Conservation (phyloP, 2,329 filamentous ascomycete species). For the Clonostachys solani region DNA sequence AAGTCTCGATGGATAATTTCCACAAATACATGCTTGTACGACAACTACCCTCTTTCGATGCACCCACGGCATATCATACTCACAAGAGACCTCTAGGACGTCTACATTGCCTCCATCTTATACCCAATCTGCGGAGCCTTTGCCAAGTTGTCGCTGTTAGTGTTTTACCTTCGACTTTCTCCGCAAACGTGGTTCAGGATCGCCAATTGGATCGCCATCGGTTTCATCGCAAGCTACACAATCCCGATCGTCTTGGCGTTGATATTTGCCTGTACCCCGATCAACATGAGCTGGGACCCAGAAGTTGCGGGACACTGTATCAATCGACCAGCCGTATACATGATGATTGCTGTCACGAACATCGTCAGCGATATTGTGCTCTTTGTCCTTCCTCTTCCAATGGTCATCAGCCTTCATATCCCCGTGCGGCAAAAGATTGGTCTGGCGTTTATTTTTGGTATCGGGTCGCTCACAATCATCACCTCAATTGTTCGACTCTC, state of each 20-base stretch:
- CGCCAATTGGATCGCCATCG: conserved; percentile 15
- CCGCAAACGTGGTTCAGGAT: conserved; percentile 18
- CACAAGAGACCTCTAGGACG: conserved; percentile 5
- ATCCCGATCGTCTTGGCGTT: conserved; percentile 20
- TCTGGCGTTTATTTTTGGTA: conserved; percentile 31
- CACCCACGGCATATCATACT: not conserved
- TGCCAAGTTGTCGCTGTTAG: conserved; percentile 23
- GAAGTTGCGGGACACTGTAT: conserved; percentile 23
- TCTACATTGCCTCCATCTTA: conserved; percentile 14
- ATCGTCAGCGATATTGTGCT: conserved; percentile 39
- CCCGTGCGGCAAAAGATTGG: conserved; percentile 36
- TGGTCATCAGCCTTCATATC: conserved; percentile 34
- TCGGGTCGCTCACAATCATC: conserved; percentile 25
- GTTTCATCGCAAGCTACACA: conserved; percentile 15
- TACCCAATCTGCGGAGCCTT: conserved; percentile 19
- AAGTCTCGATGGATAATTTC: conserved; percentile 10
- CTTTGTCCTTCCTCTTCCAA: conserved; percentile 36
- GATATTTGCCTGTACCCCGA: conserved; percentile 24
- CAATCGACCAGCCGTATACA: conserved; percentile 37
- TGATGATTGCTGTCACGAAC: conserved; percentile 37
- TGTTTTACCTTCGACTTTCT: conserved; percentile 25
- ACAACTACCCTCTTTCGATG: not conserved
- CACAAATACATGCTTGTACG: conserved; percentile 1
- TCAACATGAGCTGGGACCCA: conserved; percentile 22
- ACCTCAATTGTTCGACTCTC: conserved; percentile 17